Evolutionary conservation across 805 yeast species (phyloP).

Genomic region (Candida germanica): DNA sequence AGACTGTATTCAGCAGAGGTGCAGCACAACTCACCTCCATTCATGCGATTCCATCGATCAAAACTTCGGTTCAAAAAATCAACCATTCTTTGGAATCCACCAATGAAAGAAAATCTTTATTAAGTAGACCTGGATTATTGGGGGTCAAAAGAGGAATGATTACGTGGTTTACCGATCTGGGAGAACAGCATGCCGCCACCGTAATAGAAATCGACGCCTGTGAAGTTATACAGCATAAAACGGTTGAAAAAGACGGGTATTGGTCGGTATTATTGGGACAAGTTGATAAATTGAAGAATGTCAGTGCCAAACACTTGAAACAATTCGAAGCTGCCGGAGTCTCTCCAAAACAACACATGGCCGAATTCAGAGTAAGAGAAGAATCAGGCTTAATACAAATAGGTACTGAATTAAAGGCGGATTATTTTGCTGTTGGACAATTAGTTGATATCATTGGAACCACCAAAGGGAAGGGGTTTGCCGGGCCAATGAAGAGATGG

Average conservation of each 20-base stretch:
- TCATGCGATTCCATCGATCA: slow-evolving; percentile 47
- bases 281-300: slow-evolving; percentile 65
- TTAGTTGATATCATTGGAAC: slow-evolving; percentile 75
- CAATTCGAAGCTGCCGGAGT: slow-evolving; percentile 77
- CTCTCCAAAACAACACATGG: slow-evolving; percentile 73
- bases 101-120: slow-evolving; percentile 67
- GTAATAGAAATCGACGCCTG: slow-evolving; percentile 83
- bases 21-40: slow-evolving; percentile 49
- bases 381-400: slow-evolving; percentile 64
- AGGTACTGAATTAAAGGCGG: slow-evolving; percentile 78
- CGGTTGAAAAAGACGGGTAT: slow-evolving; percentile 72
- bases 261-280: slow-evolving; percentile 85
- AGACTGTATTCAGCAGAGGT: slow-evolving; percentile 6
- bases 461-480: slow-evolving; percentile 93
- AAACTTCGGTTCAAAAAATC: slow-evolving; percentile 47
- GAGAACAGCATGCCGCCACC: slow-evolving; percentile 76
- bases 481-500: slow-evolving; percentile 97
- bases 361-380: slow-evolving; percentile 77
- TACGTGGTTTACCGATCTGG: slow-evolving; percentile 70
- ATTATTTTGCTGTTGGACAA: slow-evolving; percentile 81
- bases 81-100: slow-evolving; percentile 68
- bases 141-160: slow-evolving; percentile 91
- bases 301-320: slow-evolving; percentile 58
- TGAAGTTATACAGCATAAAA: slow-evolving; percentile 77
- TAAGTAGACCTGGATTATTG: slow-evolving; percentile 77